Evolutionary conservation across 768 basidiomycete species (phyloP).

Genomic region (Termitomyces sp.): DNA sequence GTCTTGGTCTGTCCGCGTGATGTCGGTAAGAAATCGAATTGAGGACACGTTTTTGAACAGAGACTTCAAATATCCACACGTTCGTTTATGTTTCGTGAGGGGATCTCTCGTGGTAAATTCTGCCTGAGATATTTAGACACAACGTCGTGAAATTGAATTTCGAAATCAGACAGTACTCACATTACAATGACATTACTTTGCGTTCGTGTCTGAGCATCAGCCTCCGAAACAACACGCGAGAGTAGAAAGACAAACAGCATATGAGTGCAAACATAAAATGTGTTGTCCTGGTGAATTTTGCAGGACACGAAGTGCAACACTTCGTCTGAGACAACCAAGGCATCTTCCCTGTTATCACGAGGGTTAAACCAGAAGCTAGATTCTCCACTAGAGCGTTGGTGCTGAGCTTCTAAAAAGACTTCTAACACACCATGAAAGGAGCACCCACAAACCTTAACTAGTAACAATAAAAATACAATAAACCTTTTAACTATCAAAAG

Average conservation of each 20-base stretch:
- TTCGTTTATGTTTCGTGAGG: constrained; percentile 65
- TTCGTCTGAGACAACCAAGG: constrained; percentile 71
- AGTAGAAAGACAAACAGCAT: constrained; percentile 21
- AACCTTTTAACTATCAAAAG: no score
- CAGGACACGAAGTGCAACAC: constrained; percentile 61
- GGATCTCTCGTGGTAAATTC: constrained; percentile 74
- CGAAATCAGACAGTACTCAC: constrained; percentile 28
- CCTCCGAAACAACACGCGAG: neutral
- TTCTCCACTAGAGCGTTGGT: neutral
- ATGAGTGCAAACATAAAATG: no score
- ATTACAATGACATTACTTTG: constrained; percentile 61
- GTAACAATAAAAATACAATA: no score
- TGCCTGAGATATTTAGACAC: constrained; percentile 51
- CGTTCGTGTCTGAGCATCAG: constrained; percentile 50
- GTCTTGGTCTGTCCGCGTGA: no score
- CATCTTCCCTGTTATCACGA: constrained; percentile 44
- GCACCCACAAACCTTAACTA: no score
- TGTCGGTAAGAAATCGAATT: neutral
- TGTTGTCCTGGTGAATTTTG: constrained; percentile 71
- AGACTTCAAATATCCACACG: constrained; percentile 66
- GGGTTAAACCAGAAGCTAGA: constrained; percentile 1
- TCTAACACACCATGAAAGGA: no score
- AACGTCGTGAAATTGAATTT: constrained; percentile 2
- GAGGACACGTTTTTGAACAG: neutral
- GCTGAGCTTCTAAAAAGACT: no score